These are phyloP conservation scores for Carex scoparia DNA, from an alignment of 176 grass and related monocot genomes.

Conservation along the genomic window DNA sequence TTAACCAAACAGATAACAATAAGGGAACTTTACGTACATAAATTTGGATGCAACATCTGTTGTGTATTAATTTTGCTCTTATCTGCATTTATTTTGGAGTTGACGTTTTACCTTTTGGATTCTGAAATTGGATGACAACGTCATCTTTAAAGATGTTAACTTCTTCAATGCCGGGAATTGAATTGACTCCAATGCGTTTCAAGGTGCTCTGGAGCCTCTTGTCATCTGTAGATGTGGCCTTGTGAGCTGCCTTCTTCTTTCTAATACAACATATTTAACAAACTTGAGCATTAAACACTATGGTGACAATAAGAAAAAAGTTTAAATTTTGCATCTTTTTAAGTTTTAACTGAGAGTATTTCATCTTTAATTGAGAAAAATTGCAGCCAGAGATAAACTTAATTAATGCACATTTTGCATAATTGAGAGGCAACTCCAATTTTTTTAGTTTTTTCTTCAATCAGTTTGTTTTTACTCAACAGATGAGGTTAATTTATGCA, in stretches of 20 bases:
- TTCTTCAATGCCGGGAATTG: conserved; percentile 94
- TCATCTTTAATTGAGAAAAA: background rate
- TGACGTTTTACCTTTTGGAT: conserved; percentile 76
- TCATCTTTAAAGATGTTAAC: conserved; percentile 99
- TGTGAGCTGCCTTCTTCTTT: conserved; percentile 99
- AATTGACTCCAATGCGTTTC: conserved; percentile 89
- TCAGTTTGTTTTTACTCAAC: background rate
- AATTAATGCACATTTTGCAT: background rate
- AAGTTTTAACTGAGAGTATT: background rate
- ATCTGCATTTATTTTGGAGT: background rate
- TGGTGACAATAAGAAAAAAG: background rate
- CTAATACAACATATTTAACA: conserved; percentile 33
- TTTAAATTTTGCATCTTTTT: background rate
- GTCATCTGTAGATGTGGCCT: conserved; percentile 96
- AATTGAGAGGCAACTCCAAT: background rate
- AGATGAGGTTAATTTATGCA: background rate
- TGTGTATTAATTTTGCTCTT: background rate
- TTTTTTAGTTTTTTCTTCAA: background rate
- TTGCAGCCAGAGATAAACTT: background rate
- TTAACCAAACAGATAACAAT: background rate
- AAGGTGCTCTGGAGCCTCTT: conserved; percentile 97
- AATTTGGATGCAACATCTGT: background rate
- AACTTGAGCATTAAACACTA: background rate
- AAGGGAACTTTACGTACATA: background rate
- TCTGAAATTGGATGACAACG: conserved; percentile 89